Base-by-base conservation (phyloP, 2,329 filamentous ascomycete genomes). In the Sarocladium strictum region DNA sequence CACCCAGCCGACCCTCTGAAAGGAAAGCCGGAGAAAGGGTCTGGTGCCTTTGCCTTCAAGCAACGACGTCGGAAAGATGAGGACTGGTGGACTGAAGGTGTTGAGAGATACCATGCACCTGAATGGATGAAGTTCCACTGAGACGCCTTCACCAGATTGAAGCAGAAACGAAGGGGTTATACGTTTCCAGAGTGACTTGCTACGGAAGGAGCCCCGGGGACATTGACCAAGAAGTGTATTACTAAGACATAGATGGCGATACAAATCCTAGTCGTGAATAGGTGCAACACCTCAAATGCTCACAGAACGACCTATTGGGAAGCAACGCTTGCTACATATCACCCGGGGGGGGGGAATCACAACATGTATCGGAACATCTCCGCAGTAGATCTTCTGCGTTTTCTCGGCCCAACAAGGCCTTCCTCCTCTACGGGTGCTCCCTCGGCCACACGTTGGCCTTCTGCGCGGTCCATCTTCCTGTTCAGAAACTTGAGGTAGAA, bases 401-500 rank as follows among this genome's bases (percentile, higher is more conserved):
- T 61, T 27, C 62, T 58, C 29, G 63, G 59, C 24, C 64, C 70
- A 55, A 76, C 71, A 27, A 76, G 60, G 14, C 67, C 69, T 58
- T 73, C 70, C 35, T 72, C 72, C 57, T 74, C 74, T 14, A 68
- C 64, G 10, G 61, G 60, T 4, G 60, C 61, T 12, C 57, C 59
- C 1, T 58, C 58, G 3, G 53, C 58, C 15, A 54, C 38, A 49
- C 59, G 57, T 56, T 65, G 65, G 15, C 59, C 58, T 32, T 69
- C 70, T 32, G 62, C 64, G 35, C 55, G 56, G 53, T 78, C 76
- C 56, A 76, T 64, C 55, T 60, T 69, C 15, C 67, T 60, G 61
- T 88, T 88, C 63, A 73, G 69, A 53, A 75, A 65, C 45, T 65
- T 65, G 33, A 89, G 63, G 27, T 82, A 73, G n/a, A 73, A 56